phyloP scores from a whole-genome alignment of 768 basidiomycete genomes.

The Russula griseocarnosa region DNA sequence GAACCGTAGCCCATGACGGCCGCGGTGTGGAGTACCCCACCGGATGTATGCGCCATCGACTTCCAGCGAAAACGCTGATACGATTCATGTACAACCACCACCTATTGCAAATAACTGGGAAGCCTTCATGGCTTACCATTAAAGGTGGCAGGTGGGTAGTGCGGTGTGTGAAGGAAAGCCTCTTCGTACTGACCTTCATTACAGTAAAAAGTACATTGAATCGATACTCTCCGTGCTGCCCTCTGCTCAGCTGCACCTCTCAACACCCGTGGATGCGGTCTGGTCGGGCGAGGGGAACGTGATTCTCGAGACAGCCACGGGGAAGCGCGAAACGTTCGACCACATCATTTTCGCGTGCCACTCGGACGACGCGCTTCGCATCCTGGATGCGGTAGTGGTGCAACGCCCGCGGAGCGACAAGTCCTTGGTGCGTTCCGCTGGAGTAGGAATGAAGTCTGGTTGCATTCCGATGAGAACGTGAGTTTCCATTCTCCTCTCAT shows the following conservation, averaged over 20 bases:
- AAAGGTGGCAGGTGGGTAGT: constrained; percentile 59
- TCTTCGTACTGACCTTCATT: not conserved
- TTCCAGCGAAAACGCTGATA: constrained; percentile 66
- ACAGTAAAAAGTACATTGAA: constrained; percentile 53
- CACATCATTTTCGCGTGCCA: constrained; percentile 73
- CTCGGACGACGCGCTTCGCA: constrained; percentile 56
- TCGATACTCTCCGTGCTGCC: constrained; percentile 56
- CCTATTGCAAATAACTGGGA: constrained; percentile 64
- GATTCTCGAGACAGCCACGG: constrained; percentile 42
- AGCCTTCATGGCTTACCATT: constrained; percentile 70
- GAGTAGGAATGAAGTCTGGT: constrained; percentile 61
- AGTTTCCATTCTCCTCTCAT: constrained; percentile 27
- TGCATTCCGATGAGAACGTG: constrained; percentile 63
- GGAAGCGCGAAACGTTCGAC: constrained; percentile 48
- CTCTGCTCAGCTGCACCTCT: constrained; percentile 51
- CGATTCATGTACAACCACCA: constrained; percentile 74
- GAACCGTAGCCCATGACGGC: constrained; percentile 63
- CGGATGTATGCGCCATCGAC: constrained; percentile 62
- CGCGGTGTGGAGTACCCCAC: constrained; percentile 75
- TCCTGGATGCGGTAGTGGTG: constrained; percentile 49
- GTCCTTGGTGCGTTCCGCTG: constrained; percentile 35
- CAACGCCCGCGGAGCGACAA: constrained; percentile 49
- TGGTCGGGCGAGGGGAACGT: constrained; percentile 34
- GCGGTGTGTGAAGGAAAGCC: constrained; percentile 34
- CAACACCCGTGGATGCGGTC: constrained; percentile 49